Conservation (phyloP, 2,329 filamentous ascomycete species). For the Alternaria rosae region DNA sequence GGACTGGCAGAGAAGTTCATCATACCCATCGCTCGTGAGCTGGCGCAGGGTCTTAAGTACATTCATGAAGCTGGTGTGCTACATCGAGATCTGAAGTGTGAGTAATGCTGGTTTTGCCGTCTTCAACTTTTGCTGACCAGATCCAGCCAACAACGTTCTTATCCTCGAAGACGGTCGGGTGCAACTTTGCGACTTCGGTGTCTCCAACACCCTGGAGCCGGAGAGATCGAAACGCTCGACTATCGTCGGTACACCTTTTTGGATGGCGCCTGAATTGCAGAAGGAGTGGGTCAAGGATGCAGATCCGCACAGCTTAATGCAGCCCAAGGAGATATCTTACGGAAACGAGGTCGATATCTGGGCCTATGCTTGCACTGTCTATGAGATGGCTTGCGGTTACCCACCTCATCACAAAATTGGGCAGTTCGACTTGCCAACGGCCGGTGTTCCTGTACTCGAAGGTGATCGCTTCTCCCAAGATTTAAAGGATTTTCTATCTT, state of each 20-base stretch:
- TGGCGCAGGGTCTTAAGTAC: conserved; percentile 67
- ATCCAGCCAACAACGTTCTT: conserved; percentile 73
- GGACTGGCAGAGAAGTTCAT: conserved; percentile 67
- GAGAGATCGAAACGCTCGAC: conserved; percentile 80
- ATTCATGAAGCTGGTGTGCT: conserved; percentile 72
- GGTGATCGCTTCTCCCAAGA: conserved; percentile 74
- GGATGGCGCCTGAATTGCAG: conserved; percentile 81
- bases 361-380: conserved; percentile 83
- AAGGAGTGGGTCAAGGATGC: conserved; percentile 61
- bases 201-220: conserved; percentile 78
- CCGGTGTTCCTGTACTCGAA: conserved; percentile 69
- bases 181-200: conserved; percentile 85
- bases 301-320: conserved; percentile 61
- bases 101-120: neutral
- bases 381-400: conserved; percentile 79
- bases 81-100: conserved; percentile 70
- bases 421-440: conserved; percentile 52
- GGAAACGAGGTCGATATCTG: conserved; percentile 73
- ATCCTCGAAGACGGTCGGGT: conserved; percentile 79
- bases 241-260: conserved; percentile 82
- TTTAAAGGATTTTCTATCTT: conserved; percentile 74
- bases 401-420: conserved; percentile 68
- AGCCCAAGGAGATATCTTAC: conserved; percentile 61
- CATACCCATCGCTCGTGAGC: conserved; percentile 69
- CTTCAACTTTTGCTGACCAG: neutral